These are phyloP conservation scores for Solanum sejunctum DNA, from an alignment of 257 asterid species.

Conservation along the genomic window DNA sequence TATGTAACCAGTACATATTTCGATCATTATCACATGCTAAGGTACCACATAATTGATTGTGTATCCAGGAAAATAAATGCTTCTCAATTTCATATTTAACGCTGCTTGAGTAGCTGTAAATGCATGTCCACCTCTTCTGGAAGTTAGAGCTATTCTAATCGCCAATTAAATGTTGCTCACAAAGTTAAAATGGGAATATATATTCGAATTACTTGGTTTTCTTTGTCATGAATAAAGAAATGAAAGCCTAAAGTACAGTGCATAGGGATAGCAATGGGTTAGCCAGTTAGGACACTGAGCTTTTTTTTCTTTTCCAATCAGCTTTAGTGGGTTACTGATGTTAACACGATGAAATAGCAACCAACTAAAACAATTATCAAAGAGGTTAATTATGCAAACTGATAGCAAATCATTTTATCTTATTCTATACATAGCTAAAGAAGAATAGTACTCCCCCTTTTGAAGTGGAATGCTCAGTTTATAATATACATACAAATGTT, in stretches of 20 bases:
- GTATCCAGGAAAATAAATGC: background rate
- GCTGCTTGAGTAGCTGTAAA: background rate
- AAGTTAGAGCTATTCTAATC: background rate
- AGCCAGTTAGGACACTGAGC: background rate
- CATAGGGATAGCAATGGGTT: background rate
- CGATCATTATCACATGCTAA: background rate
- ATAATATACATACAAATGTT: too few relatives aligned
- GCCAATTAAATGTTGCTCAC: background rate
- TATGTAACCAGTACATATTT: background rate
- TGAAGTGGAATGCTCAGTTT: too few relatives aligned
- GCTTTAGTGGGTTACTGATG: background rate
- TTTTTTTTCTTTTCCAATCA: background rate
- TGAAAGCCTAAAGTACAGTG: background rate
- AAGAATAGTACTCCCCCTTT: background rate
- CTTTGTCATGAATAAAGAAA: background rate
- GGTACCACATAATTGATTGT: background rate
- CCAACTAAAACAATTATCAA: background rate
- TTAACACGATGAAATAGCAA: background rate
- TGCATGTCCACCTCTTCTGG: background rate
- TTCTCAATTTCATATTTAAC: background rate
- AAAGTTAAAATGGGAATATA: background rate
- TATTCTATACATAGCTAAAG: background rate
- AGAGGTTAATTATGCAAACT: background rate
- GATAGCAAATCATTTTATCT: background rate
- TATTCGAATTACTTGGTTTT: background rate